phyloP scores from a whole-genome alignment of 352 stramenopile genomes.

The Phytophthora idaei region DNA sequence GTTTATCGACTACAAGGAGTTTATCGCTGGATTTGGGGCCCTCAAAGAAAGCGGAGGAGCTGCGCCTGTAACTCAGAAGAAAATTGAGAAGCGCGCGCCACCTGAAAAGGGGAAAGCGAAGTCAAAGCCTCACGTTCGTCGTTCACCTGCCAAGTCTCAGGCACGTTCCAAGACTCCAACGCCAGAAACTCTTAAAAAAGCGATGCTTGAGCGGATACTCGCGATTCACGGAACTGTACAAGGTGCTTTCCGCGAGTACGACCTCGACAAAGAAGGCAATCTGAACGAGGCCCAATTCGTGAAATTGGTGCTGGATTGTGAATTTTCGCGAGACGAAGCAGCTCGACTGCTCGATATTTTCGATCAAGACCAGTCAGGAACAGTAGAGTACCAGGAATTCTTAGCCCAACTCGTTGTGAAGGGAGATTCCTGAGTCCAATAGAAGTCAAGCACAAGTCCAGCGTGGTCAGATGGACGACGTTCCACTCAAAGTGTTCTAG shows the following conservation, averaged over 20 bases:
- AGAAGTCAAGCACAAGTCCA: neutral
- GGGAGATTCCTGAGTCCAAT: slow-evolving; percentile 6
- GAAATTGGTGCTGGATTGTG: slow-evolving; percentile 43
- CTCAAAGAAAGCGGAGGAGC: slow-evolving; percentile 32
- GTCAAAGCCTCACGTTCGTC: slow-evolving; percentile 19
- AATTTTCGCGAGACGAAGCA: slow-evolving; percentile 39
- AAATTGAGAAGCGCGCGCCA: slow-evolving; percentile 18
- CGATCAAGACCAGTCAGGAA: slow-evolving; percentile 53
- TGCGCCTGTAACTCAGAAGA: slow-evolving; percentile 21
- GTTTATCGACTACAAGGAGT: slow-evolving; percentile 79
- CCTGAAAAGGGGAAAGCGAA: slow-evolving; percentile 12
- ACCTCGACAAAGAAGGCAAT: slow-evolving; percentile 42
- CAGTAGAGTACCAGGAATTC: slow-evolving; percentile 69
- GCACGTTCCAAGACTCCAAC: slow-evolving; percentile 27
- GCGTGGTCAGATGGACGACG: slow-evolving; percentile 13
- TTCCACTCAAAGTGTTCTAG: slow-evolving; percentile 15
- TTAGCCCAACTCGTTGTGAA: slow-evolving; percentile 49
- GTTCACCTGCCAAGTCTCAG: slow-evolving; percentile 19
- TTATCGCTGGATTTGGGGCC: slow-evolving; percentile 53
- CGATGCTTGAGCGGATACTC: slow-evolving; percentile 48
- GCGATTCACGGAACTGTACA: slow-evolving; percentile 54
- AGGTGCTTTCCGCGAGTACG: slow-evolving; percentile 56
- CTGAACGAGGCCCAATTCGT: slow-evolving; percentile 54
- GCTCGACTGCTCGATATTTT: slow-evolving; percentile 40
- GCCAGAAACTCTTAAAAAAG: slow-evolving; percentile 53